These are phyloP conservation scores for Microbotryum lychnidis-dioicae DNA, from an alignment of 1,284 basidiomycete species.

Conservation along the genomic window DNA sequence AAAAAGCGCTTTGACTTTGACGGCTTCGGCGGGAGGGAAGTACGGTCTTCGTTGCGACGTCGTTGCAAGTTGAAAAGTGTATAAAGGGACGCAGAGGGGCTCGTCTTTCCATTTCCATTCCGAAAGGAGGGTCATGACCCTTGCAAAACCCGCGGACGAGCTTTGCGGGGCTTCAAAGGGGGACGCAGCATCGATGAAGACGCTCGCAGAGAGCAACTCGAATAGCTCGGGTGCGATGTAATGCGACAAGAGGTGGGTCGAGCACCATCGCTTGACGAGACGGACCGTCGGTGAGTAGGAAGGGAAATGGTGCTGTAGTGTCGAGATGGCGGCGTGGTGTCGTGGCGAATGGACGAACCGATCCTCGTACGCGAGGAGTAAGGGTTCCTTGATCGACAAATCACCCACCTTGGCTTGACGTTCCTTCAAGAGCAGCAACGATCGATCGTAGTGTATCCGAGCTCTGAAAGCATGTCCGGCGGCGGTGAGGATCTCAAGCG, in stretches of 20 bases:
- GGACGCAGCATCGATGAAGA: slow-evolving; percentile 45
- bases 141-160: slow-evolving; percentile 62
- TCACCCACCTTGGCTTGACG: slow-evolving; percentile 20
- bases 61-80: slow-evolving; percentile 39
- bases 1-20: slow-evolving; percentile 53
- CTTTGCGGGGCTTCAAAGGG: slow-evolving; percentile 41
- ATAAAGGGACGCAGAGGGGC: slow-evolving; percentile 48
- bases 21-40: slow-evolving; percentile 44
- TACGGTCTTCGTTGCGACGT: slow-evolving; percentile 30
- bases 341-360: slow-evolving; percentile 69
- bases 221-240: slow-evolving; percentile 68
- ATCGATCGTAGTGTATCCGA: slow-evolving; percentile 80
- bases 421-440: slow-evolving; percentile 63
- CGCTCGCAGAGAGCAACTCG: slow-evolving; percentile 69
- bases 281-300: slow-evolving; percentile 78
- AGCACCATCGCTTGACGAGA: slow-evolving; percentile 86
- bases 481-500: slow-evolving; percentile 67
- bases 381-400: background rate
- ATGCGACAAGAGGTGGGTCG: slow-evolving; percentile 74
- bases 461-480: slow-evolving; percentile 81
- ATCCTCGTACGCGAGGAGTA: slow-evolving; percentile 56
- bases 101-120: slow-evolving; percentile 66
- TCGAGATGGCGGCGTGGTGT: slow-evolving; percentile 76
- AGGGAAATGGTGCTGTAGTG: slow-evolving; percentile 67
- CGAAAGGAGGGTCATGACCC: slow-evolving; percentile 63